Conservation (phyloP, 2,329 filamentous ascomycete species). For the Pseudogymnoascus sp. region DNA sequence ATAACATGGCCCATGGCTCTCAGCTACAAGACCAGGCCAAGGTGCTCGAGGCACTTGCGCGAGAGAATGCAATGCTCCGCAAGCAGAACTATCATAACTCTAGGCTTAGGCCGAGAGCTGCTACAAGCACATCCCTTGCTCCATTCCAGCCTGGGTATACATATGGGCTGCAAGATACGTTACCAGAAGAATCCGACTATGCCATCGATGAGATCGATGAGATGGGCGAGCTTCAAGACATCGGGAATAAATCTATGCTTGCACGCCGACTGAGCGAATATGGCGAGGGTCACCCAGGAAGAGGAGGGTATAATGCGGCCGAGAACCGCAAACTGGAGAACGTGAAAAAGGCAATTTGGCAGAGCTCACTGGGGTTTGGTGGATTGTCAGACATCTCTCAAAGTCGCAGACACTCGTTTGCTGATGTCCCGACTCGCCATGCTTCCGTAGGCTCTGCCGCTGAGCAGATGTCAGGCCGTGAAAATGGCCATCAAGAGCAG, state of each 20-base stretch:
- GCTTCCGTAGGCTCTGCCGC: conserved; percentile 54
- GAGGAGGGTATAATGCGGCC: conserved; percentile 12
- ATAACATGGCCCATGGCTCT: conserved; percentile 45
- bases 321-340: conserved; percentile 58
- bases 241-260: conserved; percentile 22
- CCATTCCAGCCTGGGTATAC: conserved; percentile 47
- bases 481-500: conserved; percentile 19
- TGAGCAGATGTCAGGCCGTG: conserved; percentile 28
- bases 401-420: conserved; percentile 74
- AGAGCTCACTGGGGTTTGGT: conserved; percentile 60
- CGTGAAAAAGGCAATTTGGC: conserved; percentile 63
- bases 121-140: conserved; percentile 37
- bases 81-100: conserved; percentile 49
- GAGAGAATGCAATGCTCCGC: conserved; percentile 55
- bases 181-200: conserved; percentile 60
- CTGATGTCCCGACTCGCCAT: conserved; percentile 57
- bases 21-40: conserved; percentile 52
- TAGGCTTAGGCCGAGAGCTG: conserved; percentile 49
- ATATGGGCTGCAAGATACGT: conserved; percentile 50
- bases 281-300: conserved; percentile 4
- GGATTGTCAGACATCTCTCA: conserved; percentile 56
- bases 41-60: conserved; percentile 53
- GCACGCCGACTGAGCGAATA: conserved; percentile 31
- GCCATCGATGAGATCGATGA: conserved; percentile 68
- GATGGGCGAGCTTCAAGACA: conserved; percentile 38